Conservation (phyloP, 2,329 filamentous ascomycete genomes). For the Allantophomopsis cytisporea region DNA sequence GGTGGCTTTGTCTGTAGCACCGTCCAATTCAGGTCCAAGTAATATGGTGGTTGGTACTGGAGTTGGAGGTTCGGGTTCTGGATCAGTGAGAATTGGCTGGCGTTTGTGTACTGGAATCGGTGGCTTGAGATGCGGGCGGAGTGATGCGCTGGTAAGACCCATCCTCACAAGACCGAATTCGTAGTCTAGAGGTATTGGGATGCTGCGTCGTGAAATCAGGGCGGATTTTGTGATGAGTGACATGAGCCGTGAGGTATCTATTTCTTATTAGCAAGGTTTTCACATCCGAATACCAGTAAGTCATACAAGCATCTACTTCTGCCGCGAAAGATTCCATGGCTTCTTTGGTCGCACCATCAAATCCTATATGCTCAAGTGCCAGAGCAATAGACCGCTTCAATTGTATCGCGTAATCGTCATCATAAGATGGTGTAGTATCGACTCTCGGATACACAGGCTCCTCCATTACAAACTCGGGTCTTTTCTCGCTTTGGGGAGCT, state of each 20-base stretch:
- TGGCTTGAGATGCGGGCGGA: conserved; percentile 42
- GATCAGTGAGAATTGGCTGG: conserved; percentile 18
- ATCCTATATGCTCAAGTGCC: conserved; percentile 43
- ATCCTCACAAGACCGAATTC: conserved; percentile 35
- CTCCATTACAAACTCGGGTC: not conserved
- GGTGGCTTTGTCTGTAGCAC: conserved; percentile 38
- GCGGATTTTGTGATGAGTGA: conserved; percentile 15
- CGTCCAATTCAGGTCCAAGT: conserved; percentile 40
- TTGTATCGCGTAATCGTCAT: conserved; percentile 15
- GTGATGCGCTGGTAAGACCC: conserved; percentile 33
- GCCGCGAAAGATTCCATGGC: conserved; percentile 44
- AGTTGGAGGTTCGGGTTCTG: conserved; percentile 23
- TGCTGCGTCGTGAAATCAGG: conserved; percentile 25
- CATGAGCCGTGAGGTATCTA: conserved; percentile 17
- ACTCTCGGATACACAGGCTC: not conserved
- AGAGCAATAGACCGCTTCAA: conserved; percentile 42
- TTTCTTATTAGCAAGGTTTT: conserved; percentile 3
- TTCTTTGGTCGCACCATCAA: conserved; percentile 36
- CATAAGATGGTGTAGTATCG: conserved; percentile 8
- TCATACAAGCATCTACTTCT: conserved; percentile 43
- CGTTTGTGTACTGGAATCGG: conserved; percentile 26
- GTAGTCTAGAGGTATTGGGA: conserved; percentile 43
- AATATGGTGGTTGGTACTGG: conserved; percentile 23
- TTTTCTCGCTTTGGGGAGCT: too few species aligned
- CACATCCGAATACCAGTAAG: not conserved